Evolutionary conservation across 1,284 basidiomycete genomes (phyloP), one percentile per base, ranked within the genome.

Genomic region (Microbotryum silenes-acaulis): DNA sequence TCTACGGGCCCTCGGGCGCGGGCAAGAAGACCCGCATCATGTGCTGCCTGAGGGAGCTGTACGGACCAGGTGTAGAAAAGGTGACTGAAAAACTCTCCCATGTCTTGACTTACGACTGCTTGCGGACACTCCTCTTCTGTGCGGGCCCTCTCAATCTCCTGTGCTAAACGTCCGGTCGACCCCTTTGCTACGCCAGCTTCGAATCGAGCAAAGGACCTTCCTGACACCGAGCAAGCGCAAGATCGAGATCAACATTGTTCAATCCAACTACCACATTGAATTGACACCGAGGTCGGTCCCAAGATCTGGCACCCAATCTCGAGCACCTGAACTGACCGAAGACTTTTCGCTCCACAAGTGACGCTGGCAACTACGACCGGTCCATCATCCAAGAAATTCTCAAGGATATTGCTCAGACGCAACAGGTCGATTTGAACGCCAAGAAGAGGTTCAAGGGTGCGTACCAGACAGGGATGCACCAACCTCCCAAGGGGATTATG

Each of bases 361-460:
- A 99, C 77, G 92, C 94, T 1, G 96, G 94, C 10, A 93, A 87
- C 74, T 97, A 90, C 73, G 94, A 99, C 75, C 81, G 96, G 63
- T 83, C 94, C 0, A 90, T 98, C 52, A 93, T 98, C 56, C 96
- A 98, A 74, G 94, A 98, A 70, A 84, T 98, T 57, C 77, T 98
- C 64, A 98, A 98, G 76, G 94, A 98, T 77, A 97, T 98, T 71
- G 96, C 96, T 3, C 93, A 97, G 77, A 99, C 94, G 4, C 94
- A 98, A 74, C 94, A 97, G 74, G 91, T 99, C 8, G 94, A 99
- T 76, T 77, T 96, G 67, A 91, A 84, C 73, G 94, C 96, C 0
- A 93, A 89, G 74, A 93, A 97, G 72, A 81, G 89, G 61, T 98
- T 98, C 79, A 99, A 99, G 80, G 91, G 92, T 90, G 51, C 51